A percentile compares a stretch with the other conserved stretches of the same genome.
These are phyloP conservation scores for Stereocaulon alpinum DNA, from an alignment of 495 filamentous ascomycete species.

Conservation along the genomic window DNA sequence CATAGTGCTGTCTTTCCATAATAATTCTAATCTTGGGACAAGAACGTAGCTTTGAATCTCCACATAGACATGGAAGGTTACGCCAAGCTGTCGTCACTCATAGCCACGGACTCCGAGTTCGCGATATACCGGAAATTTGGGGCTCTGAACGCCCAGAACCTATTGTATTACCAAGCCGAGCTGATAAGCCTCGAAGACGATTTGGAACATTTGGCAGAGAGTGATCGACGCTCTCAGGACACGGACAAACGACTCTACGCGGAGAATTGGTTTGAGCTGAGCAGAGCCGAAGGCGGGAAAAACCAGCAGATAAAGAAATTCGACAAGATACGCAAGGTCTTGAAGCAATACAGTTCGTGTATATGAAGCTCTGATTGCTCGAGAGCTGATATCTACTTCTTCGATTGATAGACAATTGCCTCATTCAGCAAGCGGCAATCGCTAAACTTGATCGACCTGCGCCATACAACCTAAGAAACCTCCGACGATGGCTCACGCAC, in stretches of 20 bases:
- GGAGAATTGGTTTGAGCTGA: not conserved
- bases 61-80: conserved; percentile 1
- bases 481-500: not conserved
- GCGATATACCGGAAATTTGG: conserved; percentile 5
- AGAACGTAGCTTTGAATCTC: too few relatives aligned
- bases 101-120: not conserved
- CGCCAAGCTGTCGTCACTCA: conserved; percentile 6
- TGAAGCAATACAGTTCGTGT: not conserved
- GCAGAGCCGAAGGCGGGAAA: not conserved
- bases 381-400: not conserved
- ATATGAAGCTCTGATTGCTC: too few relatives aligned
- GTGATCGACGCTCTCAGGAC: conserved; percentile 3
- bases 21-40: too few relatives aligned
- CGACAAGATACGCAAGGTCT: not conserved
- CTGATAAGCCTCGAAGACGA: conserved; percentile 19
- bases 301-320: not conserved
- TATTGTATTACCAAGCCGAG: conserved; percentile 8
- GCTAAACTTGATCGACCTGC: not conserved
- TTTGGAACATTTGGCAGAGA: conserved; percentile 7
- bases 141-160: conserved; percentile 6
- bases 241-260: not conserved
- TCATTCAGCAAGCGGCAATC: conserved; percentile 2
- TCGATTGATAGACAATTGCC: not conserved
- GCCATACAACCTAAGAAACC: not conserved
- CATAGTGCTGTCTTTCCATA: too few relatives aligned